Conservation (phyloP, 1,139 yeast genomes). For the Taiozyma sp. region DNA sequence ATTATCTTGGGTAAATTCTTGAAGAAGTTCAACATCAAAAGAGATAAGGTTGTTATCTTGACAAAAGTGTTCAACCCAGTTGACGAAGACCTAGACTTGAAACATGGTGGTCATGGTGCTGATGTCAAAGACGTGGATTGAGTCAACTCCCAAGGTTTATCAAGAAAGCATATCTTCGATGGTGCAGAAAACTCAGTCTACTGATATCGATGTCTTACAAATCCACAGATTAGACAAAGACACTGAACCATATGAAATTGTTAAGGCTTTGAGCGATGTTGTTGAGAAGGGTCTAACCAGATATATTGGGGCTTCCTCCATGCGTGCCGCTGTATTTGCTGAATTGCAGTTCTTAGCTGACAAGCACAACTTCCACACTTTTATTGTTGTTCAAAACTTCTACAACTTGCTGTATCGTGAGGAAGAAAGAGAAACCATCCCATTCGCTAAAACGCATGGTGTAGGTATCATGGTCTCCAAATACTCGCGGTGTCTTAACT, state of each 20-base stretch:
- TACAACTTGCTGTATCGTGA: slow-evolving; percentile 45
- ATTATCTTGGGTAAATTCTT: slow-evolving; percentile 36
- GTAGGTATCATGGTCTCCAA: slow-evolving; percentile 32
- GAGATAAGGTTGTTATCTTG: slow-evolving; percentile 40
- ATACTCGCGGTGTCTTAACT: slow-evolving; percentile 3
- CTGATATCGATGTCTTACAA: slow-evolving; percentile 43
- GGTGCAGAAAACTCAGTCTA: slow-evolving; percentile 37
- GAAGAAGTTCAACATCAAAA: slow-evolving; percentile 34
- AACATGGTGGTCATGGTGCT: slow-evolving; percentile 8
- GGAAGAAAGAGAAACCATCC: slow-evolving; percentile 48
- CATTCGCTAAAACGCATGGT: slow-evolving; percentile 29
- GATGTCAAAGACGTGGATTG: slow-evolving; percentile 22
- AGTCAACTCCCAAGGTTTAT: slow-evolving; percentile 33
- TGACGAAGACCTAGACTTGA: slow-evolving; percentile 17
- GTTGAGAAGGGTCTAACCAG: slow-evolving; percentile 37
- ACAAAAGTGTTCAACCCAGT: slow-evolving; percentile 32
- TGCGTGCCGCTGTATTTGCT: slow-evolving; percentile 40
- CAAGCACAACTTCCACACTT: slow-evolving; percentile 39
- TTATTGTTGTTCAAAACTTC: slow-evolving; percentile 45
- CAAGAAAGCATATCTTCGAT: slow-evolving; percentile 43
- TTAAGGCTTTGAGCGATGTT: slow-evolving; percentile 43
- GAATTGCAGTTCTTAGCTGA: slow-evolving; percentile 42
- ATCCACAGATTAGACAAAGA: slow-evolving; percentile 39
- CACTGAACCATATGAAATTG: slow-evolving; percentile 40
- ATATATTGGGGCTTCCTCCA: slow-evolving; percentile 46